Base-by-base conservation (phyloP, 768 basidiomycete genomes). In the Tricholoma sp. region DNA sequence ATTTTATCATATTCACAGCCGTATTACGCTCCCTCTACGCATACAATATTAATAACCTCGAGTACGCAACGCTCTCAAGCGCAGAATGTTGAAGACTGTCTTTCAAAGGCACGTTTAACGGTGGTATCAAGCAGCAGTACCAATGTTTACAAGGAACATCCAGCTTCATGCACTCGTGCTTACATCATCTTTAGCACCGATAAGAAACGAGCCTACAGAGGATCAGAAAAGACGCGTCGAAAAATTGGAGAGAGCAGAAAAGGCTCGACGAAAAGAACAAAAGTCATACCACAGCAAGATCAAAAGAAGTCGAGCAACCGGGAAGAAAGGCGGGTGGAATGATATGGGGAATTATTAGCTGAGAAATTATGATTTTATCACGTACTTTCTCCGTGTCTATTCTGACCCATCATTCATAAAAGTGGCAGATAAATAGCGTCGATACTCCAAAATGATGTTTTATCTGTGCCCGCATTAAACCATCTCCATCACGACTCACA, bases 41-140 rank as follows among this genome's bases (percentile, higher is more conserved):
- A 84, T 52, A 83, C 85, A 4, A 75, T 93, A 34, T 71, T 89
- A 29, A 75, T 92, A 55, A 85, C 86, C 6, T 91, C 89, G 0
- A 85, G 79, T 0, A 71, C 78, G 1, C 79, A 83, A 59, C 86
- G 91, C n/a, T 90, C 89, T 9, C 91, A 93, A 65, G 72, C 86
- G 2, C 82, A 85, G 63, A 93, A 91, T 60, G 70, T 90, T 16
- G 81, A 86, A 9, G 88, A 91, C 56, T 87, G 85, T 60, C 73
- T 92, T 39, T 61, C 71, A 4, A 91, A 89, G 77, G 90, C 83
- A 43, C 14, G 68, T 57, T 8, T 27, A 29, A 9, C 47, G 1
- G 7, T 29, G 16, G n/a, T 50, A 6, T 50, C 18, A 14, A 31
- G 9, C 27, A 9, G 24, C 9, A 56, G 18, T 32, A 16, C 9